Base-by-base conservation (phyloP, 1,284 basidiomycete genomes). In the Leccinum solheimii region DNA sequence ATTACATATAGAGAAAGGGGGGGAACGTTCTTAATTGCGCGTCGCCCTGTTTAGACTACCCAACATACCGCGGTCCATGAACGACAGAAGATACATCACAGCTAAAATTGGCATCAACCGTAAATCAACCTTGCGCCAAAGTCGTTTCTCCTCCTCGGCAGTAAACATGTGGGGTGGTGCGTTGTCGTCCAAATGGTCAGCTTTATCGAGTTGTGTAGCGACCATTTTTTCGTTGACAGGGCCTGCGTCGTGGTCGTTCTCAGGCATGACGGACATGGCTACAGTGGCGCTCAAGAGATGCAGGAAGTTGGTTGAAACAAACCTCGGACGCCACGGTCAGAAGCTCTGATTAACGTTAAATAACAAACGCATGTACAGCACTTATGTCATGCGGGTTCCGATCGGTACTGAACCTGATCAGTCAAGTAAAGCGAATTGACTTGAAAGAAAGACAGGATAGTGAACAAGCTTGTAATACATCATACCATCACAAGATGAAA, bases 71-170 rank as follows among this genome's bases (percentile, higher is more conserved):
- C 86, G 74, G 67, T 90, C 87, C 74, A 89, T 75, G 72, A 54
- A 54, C 32, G 85, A 84, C 45, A 85, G 73, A 34, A 90, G 75
- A 66, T 88, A 88, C 81, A 90, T 85, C 52, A 86, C 64, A 21
- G 82, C 79, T 21, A 89, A 72, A 34, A 89, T 88, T 0, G 88
- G 87, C 81, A 89, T 82, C 43, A 89, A 76, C 59, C 85, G 76
- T 36, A 79, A 26, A 66, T 90, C 88, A 27, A 91, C 78, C 75
- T 89, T 90, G 63, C 82, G 77, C 79, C 86, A 90, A 52, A 90
- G 71, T 61, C 71, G 80, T 63, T 73, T 77, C 72, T 88, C 85
- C 64, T 88, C 75, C 64, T 82, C 83, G 1, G 43, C 53, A 2
- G 58, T 64, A 45, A 72, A 59, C 11, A 23, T 49, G 45, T 23